Conservation (phyloP, 1,284 basidiomycete genomes). For the Fomitopsis schrenkii region DNA sequence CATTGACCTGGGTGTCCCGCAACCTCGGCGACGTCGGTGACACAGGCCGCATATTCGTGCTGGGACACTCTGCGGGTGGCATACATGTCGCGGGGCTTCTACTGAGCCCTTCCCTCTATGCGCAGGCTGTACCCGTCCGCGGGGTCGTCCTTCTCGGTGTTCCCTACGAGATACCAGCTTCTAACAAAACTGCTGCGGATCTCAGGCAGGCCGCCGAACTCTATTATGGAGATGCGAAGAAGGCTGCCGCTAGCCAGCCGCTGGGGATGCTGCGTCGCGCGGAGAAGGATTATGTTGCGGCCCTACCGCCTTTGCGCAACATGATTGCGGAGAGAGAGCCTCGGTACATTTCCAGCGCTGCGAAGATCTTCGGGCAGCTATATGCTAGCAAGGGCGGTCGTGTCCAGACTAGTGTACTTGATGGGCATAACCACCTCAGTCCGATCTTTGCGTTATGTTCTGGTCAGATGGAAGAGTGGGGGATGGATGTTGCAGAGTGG, state of each 20-base stretch:
- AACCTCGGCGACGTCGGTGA: not conserved
- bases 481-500: not conserved
- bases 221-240: not conserved
- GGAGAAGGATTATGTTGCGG: not conserved
- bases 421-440: not conserved
- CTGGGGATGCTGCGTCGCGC: not conserved
- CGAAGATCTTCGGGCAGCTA: not conserved
- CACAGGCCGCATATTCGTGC: not conserved
- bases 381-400: not conserved
- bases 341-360: not conserved
- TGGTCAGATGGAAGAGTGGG: slow-evolving; percentile 1
- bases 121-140: not conserved
- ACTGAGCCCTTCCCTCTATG: not conserved
- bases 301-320: not conserved
- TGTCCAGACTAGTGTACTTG: not conserved
- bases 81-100: not conserved
- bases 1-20: not conserved
- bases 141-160: slow-evolving; percentile 1
- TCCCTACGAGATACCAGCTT: slow-evolving; percentile 1
- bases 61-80: slow-evolving; percentile 3
- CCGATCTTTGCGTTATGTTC: not conserved
- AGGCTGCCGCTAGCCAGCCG: not conserved
- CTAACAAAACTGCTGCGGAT: not conserved
- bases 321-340: not conserved
- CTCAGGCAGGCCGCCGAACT: not conserved